Base-by-base conservation (phyloP, 495 filamentous ascomycete species). In the Rostrohypoxylon terebratum region DNA sequence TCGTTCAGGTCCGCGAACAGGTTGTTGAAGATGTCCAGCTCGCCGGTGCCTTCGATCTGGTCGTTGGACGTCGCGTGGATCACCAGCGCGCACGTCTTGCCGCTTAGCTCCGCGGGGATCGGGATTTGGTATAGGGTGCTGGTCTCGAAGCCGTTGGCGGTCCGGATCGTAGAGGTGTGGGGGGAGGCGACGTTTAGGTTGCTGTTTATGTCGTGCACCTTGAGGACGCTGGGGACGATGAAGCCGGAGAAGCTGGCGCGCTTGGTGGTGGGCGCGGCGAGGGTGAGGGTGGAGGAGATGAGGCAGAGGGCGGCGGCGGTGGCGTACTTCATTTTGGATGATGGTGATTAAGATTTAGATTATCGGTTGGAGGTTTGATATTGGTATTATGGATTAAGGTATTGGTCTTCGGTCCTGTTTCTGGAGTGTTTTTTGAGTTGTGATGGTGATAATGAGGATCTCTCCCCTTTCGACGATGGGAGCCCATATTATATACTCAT, bases 321-420 rank as follows among this genome's bases (percentile, higher is more conserved):
- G 11, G 73, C 44, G 69, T 61, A 78, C 66, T 77, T 68, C 79
- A 81, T 81, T 65, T 73, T 78, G 71, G 60, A 13, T 28, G 11
- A 23, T 48, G 20, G 14, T 5, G 10, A 44, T 14, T 23, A 47
- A 51, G 44, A 9, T 66, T 55, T 28, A 33, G 51, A 57, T 23
- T 21, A 25, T 23, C 6, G 14, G 11, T 66, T 60, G 33, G 33
- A 36, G 2, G 5, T 54, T 55, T 8, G 33, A 20, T 14, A n/a
- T 64, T 25, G 38, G 28, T 38, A 57, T 36, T 57, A 33, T 34
- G 21, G n/a, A 61, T 47, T 40, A 48, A 11, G 21, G 8, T 8
- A 20, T 1, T 14, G 40, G 11, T 44, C 16, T 40, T 40, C 28
- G 11, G 3, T 59, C 33, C 4, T 53, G 57, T 21, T 63, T 38